Evolutionary conservation across 495 filamentous ascomycete species (phyloP), one percentile per base, ranked within the genome.

Genomic region (Xylaria telfairii): DNA sequence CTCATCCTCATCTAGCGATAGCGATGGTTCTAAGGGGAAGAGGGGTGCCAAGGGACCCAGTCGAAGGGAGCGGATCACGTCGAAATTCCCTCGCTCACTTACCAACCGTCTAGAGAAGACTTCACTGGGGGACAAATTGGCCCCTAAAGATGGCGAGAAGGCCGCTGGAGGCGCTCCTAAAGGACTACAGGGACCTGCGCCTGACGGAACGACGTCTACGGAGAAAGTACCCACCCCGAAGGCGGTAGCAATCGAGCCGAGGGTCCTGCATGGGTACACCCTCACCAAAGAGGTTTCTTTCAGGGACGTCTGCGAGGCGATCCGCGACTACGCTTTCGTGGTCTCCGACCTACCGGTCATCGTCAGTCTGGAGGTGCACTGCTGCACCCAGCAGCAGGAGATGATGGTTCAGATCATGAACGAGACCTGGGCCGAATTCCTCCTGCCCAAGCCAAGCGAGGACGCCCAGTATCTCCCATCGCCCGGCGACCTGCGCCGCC

Each of bases 351-450:
- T 95, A 0, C 95, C 95, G 0, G 82, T 98, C 1, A 94, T 98
- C 46, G 89, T 97, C 69, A 96, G 92, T 73, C 83, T 98, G 10
- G 95, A 98, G 78, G 92, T 97, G 0, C 95, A 97, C 81, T 93
- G 92, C 39, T 84, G 85, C 70, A 77, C 86, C 0, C 87, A 90
- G 53, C 95, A 98, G 76, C 95, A 98, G 76, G 88, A 92, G 73
- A 88, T 88, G 17, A 97, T 97, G 91, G 93, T 97, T 0, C 85
- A 92, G 64, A 97, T 97, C 71, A 97, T 98, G 86, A 84, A 87
- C 60, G 86, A 95, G 57, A 88, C 88, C 13, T 98, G 92, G 92
- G 85, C 83, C 26, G 90, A 85, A 0, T 82, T 88, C 69, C 83
- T 98, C 0, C 82, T 97, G 0, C 87, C 92, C 8, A 77, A 85